Percentiles rank a stretch among this genome's conserved stretches.
These are phyloP conservation scores for Pyricularia grisea DNA, from an alignment of 2,329 filamentous ascomycete genomes.

Conservation along the genomic window DNA sequence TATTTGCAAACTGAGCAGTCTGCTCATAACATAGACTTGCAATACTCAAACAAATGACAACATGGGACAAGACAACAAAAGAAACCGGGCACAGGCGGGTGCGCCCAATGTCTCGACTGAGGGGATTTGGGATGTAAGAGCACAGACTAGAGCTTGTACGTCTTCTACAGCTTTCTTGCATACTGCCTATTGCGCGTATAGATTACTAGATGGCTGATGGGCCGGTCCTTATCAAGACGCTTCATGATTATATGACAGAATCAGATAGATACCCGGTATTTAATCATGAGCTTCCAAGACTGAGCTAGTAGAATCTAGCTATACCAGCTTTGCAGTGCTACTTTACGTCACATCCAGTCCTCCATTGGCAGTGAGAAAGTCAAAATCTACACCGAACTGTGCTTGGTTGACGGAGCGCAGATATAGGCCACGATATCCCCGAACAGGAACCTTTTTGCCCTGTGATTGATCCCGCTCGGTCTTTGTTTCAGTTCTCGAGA, in stretches of 20 bases:
- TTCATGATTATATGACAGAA: slow-evolving; percentile 11
- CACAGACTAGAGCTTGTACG: not conserved
- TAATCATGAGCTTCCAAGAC: slow-evolving; percentile 8
- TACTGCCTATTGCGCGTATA: not conserved
- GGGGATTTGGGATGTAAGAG: not conserved
- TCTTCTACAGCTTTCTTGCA: not conserved
- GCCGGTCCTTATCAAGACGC: not conserved
- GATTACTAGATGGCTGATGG: not conserved
- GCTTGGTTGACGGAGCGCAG: slow-evolving; percentile 51
- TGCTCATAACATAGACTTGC: not conserved
- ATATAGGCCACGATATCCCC: slow-evolving; percentile 51
- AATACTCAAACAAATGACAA: not conserved
- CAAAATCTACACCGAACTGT: slow-evolving; percentile 50
- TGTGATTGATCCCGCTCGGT: slow-evolving; percentile 1
- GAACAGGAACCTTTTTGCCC: slow-evolving; percentile 22
- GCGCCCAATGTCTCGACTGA: not conserved
- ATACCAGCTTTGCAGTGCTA: not conserved
- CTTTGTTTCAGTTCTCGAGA: slow-evolving; percentile 23
- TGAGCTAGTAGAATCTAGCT: not conserved
- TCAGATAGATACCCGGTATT: slow-evolving; percentile 18
- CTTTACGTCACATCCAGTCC: slow-evolving; percentile 4
- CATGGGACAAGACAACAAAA: not conserved
- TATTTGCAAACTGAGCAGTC: slow-evolving; percentile 53
- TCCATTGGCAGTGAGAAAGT: slow-evolving; percentile 44
- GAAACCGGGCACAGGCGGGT: not conserved